phyloP scores from a whole-genome alignment of 495 filamentous ascomycete genomes.

The Bombardia bombarda region DNA sequence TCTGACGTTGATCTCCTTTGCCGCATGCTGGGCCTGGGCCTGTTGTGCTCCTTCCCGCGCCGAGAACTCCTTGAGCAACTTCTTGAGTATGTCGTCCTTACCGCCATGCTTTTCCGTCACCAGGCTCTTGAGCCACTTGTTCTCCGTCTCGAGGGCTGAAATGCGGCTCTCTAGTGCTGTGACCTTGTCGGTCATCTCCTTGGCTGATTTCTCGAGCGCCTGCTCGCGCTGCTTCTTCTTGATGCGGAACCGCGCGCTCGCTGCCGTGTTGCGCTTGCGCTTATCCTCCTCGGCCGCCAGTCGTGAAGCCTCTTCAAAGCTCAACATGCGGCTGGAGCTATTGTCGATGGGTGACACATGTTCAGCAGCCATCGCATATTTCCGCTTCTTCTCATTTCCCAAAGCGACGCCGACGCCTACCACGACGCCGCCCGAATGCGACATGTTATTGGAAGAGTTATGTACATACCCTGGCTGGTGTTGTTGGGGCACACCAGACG shows the following conservation, averaged over 20 bases:
- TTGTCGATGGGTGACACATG: conserved; percentile 20
- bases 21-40: background rate
- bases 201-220: conserved; percentile 79
- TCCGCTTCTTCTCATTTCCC: conserved; percentile 40
- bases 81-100: conserved; percentile 39
- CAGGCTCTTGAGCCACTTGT: conserved; percentile 91
- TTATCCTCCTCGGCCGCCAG: conserved; percentile 93
- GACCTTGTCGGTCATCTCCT: conserved; percentile 86
- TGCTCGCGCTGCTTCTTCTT: conserved; percentile 99
- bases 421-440: background rate
- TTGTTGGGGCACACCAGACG: conserved; percentile 29
- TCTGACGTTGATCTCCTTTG: background rate
- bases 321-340: conserved; percentile 30
- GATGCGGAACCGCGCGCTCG: conserved; percentile 87
- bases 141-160: conserved; percentile 84
- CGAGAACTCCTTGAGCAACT: conserved; percentile 34
- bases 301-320: conserved; percentile 62
- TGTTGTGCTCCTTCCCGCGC: too few relatives aligned
- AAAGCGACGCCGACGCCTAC: background rate
- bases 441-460: conserved; percentile 24
- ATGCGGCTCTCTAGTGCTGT: conserved; percentile 70
- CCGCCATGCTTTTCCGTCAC: conserved; percentile 83
- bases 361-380: too few relatives aligned
- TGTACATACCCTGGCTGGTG: conserved; percentile 35
- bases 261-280: conserved; percentile 90